Conservation (phyloP, 345 rosid genomes). For the Eucalyptus curtisii region DNA sequence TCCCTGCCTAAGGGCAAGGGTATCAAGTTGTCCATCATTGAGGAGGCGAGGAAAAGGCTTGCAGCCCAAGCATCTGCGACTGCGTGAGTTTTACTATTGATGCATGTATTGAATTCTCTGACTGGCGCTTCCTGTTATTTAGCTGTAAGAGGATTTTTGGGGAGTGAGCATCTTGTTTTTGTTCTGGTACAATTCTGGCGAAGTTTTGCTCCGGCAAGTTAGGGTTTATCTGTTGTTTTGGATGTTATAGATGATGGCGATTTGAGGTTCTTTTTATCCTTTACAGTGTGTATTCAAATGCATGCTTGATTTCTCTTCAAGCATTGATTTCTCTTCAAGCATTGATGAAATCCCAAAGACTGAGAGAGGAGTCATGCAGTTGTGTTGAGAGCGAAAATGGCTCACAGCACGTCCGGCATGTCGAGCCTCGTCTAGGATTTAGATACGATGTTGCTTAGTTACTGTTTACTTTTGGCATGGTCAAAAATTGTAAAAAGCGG, state of each 20-base stretch:
- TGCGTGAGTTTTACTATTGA: background rate
- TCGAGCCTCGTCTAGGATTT: background rate
- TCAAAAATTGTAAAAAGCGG: background rate
- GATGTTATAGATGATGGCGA: background rate
- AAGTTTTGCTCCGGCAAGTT: background rate
- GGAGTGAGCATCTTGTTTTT: background rate
- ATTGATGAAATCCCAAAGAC: background rate
- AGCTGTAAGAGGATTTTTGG: background rate
- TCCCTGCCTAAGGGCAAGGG: constrained; percentile 91
- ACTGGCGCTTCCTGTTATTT: background rate
- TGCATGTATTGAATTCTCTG: background rate
- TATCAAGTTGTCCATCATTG: constrained; percentile 70
- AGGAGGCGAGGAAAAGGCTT: constrained; percentile 76
- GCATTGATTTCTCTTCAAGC: background rate
- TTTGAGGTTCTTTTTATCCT: background rate
- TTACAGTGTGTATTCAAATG: background rate
- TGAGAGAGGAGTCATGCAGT: background rate
- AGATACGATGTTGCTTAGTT: background rate
- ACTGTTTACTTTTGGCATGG: background rate
- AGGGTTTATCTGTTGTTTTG: background rate
- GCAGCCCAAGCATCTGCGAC: constrained; percentile 42
- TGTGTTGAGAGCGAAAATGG: background rate
- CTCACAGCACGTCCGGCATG: background rate
- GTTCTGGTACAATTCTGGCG: background rate
- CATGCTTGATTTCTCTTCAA: background rate